phyloP scores from a whole-genome alignment of 805 yeast genomes.

The Ogataea dorogensis region DNA sequence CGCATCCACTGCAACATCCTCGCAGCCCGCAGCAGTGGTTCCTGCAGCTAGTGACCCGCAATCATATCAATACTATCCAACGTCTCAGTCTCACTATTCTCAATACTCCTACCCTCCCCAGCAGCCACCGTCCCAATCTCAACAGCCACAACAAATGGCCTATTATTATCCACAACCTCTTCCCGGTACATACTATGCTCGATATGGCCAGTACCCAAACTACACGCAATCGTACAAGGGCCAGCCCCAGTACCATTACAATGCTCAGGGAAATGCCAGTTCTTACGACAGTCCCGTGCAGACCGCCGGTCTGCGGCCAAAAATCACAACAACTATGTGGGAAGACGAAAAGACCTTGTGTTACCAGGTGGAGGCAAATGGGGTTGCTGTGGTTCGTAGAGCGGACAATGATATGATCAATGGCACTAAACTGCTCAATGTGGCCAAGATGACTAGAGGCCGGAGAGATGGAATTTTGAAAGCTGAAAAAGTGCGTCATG shows the following conservation, averaged over 20 bases:
- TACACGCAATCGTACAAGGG: slow-evolving; percentile 17
- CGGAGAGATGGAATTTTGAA: slow-evolving; percentile 69
- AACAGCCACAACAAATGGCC: slow-evolving; percentile 17
- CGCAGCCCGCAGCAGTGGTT: slow-evolving; percentile 14
- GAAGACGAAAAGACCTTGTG: slow-evolving; percentile 72
- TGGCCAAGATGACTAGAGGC: slow-evolving; percentile 73
- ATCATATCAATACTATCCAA: slow-evolving; percentile 15
- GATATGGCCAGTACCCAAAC: slow-evolving; percentile 19
- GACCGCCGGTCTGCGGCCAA: slow-evolving; percentile 31
- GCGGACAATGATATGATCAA: slow-evolving; percentile 73
- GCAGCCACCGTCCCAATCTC: slow-evolving; percentile 17
- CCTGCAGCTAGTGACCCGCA: slow-evolving; percentile 9
- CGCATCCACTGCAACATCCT: slow-evolving; percentile 4
- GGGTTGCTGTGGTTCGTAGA: slow-evolving; percentile 63
- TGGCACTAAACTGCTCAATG: slow-evolving; percentile 67
- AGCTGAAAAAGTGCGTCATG: slow-evolving; percentile 64
- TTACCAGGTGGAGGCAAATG: slow-evolving; percentile 70
- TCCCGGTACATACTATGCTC: slow-evolving; percentile 16
- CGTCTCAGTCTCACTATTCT: slow-evolving; percentile 20
- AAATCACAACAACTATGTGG: slow-evolving; percentile 74
- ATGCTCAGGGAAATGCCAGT: slow-evolving; percentile 8
- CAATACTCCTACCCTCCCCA: slow-evolving; percentile 18
- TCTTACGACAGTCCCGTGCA: slow-evolving; percentile 16
- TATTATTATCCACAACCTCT: slow-evolving; percentile 18
- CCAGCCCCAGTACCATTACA: slow-evolving; percentile 16